Evolutionary conservation across 768 basidiomycete species (phyloP).

Genomic region (Epithele typhae): DNA sequence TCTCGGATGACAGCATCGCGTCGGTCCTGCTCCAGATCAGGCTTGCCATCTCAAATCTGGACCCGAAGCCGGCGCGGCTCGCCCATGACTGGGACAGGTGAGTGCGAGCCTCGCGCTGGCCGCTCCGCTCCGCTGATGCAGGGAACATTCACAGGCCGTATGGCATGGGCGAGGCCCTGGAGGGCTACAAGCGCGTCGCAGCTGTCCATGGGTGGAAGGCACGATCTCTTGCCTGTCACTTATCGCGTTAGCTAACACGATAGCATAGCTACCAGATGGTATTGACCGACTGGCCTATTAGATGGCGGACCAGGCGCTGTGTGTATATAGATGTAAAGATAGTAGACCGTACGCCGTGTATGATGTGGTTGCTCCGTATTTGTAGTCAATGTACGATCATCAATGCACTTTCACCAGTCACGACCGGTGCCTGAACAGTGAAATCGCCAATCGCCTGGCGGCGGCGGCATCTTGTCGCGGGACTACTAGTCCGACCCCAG

Average conservation of each 20-base stretch:
- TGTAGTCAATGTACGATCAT: too few relatives aligned
- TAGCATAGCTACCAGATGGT: not conserved
- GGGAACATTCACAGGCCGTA: slow-evolving; percentile 30
- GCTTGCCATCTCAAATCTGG: slow-evolving; percentile 63
- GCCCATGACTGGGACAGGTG: slow-evolving; percentile 47
- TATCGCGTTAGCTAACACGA: not conserved
- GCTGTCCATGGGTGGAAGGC: slow-evolving; percentile 61
- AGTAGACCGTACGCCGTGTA: too few relatives aligned
- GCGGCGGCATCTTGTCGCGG: too few relatives aligned
- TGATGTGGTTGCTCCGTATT: too few relatives aligned
- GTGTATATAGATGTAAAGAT: too few relatives aligned
- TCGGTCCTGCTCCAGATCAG: slow-evolving; percentile 59
- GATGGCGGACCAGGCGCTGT: not conserved
- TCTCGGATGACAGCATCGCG: slow-evolving; percentile 37
- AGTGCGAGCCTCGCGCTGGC: not conserved
- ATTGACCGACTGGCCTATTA: not conserved
- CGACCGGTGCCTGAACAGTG: too few relatives aligned
- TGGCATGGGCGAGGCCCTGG: slow-evolving; percentile 51
- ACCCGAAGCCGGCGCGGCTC: slow-evolving; percentile 60
- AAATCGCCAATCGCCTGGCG: too few relatives aligned
- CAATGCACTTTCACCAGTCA: too few relatives aligned
- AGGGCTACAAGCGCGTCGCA: slow-evolving; percentile 64
- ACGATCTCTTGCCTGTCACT: slow-evolving; percentile 3
- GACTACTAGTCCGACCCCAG: too few relatives aligned
- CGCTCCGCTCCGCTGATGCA: not conserved